Evolutionary conservation across 306 rosid genomes (phyloP), one percentile per base, ranked within the genome.

Genomic region (Rosa lucieae): DNA sequence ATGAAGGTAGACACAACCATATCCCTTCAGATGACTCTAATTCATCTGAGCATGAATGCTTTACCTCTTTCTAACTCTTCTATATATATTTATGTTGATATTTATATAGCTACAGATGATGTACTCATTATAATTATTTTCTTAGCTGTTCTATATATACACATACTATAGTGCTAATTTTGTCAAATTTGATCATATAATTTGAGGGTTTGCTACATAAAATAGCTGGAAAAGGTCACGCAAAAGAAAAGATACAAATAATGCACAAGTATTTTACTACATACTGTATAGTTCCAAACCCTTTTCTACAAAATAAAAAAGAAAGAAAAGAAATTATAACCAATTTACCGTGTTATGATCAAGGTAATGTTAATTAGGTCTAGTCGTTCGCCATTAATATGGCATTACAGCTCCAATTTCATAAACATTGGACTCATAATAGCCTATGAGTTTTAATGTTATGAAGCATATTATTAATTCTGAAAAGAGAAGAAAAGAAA

Each of bases 1-100:
- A 95, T n/a, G 99, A 95, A 89, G 99, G 99, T 2, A 90, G 99
- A 82, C 99, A 95, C 89, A 95, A 95, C 77, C 99, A 95, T 86
- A 79, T 93, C 80, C 97, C 99, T 17, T 95, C 90, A 18, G 98
- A 95, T 17, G 99, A 95, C 78, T 90, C 98, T 0, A 95, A 89
- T 77, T 93, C 97, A 40, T 91, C 98, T 0, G 96, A 95, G 75
- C 97, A 90, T n/a, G 99, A 95, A 82, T 87, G 97, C 79, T 91
- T 92, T 76, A 79, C 87, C 78, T 90, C 98, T 40, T 95, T 95
- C 82, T 92, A 81, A 81, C 52, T 15, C 59, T 40, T 37, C 49
- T 18, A 51, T 39, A 10, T 67, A 37, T 66, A 17, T 17, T 12
- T 39, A 6, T 37, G 10, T 67, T 17, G 5, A 15, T 39, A 9